phyloP scores from a whole-genome alignment of 177 flowering plant species.

The Vitis hybrid region DNA sequence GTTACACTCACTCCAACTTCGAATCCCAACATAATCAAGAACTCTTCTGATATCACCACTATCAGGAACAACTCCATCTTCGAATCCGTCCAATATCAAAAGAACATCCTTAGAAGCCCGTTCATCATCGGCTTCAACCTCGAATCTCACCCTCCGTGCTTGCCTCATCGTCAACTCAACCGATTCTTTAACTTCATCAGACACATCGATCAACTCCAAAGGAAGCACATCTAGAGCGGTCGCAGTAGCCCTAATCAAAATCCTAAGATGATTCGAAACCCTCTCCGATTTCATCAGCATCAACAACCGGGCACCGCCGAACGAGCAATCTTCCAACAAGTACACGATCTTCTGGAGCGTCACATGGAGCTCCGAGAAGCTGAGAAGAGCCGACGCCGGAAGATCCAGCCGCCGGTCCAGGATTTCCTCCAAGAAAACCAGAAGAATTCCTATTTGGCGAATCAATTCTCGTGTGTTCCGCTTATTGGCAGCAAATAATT shows the following conservation, averaged over 20 bases:
- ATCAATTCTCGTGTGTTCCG: slow-evolving; percentile 31
- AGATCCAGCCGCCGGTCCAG: slow-evolving; percentile 10
- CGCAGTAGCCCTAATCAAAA: slow-evolving; percentile 23
- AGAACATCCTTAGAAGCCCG: slow-evolving; percentile 12
- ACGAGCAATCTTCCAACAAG: slow-evolving; percentile 41
- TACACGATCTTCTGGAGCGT: slow-evolving; percentile 49
- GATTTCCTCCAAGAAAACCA: slow-evolving; percentile 34
- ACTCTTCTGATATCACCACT: slow-evolving; percentile 22
- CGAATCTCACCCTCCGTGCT: slow-evolving; percentile 27
- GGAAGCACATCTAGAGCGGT: slow-evolving; percentile 44
- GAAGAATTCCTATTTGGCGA: slow-evolving; percentile 32
- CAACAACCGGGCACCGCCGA: slow-evolving; percentile 42
- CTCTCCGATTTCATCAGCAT: slow-evolving; percentile 43
- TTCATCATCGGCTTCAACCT: slow-evolving; percentile 27
- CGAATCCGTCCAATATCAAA: slow-evolving; percentile 20
- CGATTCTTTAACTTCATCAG: slow-evolving; percentile 34
- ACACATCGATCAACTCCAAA: slow-evolving; percentile 7
- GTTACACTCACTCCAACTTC: slow-evolving; percentile 46
- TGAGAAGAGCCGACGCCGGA: slow-evolving; percentile 12
- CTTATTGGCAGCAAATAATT: slow-evolving; percentile 26
- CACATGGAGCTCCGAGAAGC: slow-evolving; percentile 58
- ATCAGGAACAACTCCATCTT: slow-evolving; percentile 28
- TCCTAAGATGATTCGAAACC: slow-evolving; percentile 32
- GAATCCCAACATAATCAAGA: slow-evolving; percentile 37
- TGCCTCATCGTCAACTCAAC: slow-evolving; percentile 37